These are phyloP conservation scores for Neoconidiobolus thromboides DNA, from an alignment of 371 early-diverging fungal genomes.

Conservation along the genomic window DNA sequence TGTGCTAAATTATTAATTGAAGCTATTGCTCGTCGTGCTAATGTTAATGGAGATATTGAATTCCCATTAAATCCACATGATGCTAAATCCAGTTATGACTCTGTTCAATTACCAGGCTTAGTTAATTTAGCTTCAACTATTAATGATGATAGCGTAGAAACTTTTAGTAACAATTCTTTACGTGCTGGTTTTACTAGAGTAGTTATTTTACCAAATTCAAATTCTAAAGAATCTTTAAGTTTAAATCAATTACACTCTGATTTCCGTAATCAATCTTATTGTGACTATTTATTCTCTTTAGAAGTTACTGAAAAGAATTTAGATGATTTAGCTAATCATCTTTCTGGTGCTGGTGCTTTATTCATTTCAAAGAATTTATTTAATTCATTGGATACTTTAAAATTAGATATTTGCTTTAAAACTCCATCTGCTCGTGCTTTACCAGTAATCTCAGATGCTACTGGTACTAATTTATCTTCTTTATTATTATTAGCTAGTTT, in stretches of 20 bases:
- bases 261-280: constrained; percentile 31
- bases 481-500: constrained; percentile 68
- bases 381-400: constrained; percentile 40
- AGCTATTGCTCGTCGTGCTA: constrained; percentile 47
- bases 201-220: constrained; percentile 6
- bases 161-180: constrained; percentile 26
- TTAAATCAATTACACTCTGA: constrained; percentile 10
- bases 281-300: constrained; percentile 57
- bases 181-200: constrained; percentile 73
- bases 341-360: constrained; percentile 29
- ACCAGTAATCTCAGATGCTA: constrained; percentile 53
- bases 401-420: constrained; percentile 38
- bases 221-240: not conserved
- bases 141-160: constrained; percentile 7
- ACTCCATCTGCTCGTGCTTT: not conserved
- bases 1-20: constrained; percentile 93
- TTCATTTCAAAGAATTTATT: constrained; percentile 33
- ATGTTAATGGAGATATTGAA: constrained; percentile 18
- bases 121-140: constrained; percentile 56
- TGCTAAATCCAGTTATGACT: constrained; percentile 69
- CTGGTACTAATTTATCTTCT: constrained; percentile 70
- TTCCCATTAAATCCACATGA: constrained; percentile 64
- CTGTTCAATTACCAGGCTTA: constrained; percentile 68
- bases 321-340: constrained; percentile 9
- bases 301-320: constrained; percentile 45